Evolutionary conservation across 164 flowering plant genomes (phyloP).

Genomic region (Macadamia tetraphylla): DNA sequence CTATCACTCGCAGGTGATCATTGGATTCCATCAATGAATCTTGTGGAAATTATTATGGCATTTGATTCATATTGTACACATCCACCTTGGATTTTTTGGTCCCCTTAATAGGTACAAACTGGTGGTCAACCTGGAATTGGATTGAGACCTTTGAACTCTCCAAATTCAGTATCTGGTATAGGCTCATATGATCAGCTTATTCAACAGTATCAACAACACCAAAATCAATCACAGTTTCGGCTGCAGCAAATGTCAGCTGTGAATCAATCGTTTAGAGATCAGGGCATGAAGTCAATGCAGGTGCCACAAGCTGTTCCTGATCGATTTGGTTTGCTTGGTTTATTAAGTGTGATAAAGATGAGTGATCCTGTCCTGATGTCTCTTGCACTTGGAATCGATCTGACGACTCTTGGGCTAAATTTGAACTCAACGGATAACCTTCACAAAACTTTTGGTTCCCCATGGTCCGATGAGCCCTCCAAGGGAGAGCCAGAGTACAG

Average conservation of each 20-base stretch:
- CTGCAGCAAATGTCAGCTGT: conserved; percentile 70
- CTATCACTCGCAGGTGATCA: conserved; percentile 68
- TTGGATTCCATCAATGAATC: conserved; percentile 7
- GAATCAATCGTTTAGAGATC: conserved; percentile 74
- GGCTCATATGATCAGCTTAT: conserved; percentile 82
- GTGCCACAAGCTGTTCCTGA: conserved; percentile 61
- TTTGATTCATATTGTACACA: background rate
- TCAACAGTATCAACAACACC: conserved; percentile 86
- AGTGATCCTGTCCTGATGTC: conserved; percentile 83
- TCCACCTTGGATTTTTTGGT: background rate
- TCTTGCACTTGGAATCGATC: conserved; percentile 90
- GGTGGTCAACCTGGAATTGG: conserved; percentile 81
- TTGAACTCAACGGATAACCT: conserved; percentile 84
- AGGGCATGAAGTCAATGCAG: conserved; percentile 62
- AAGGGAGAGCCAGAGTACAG: conserved; percentile 86
- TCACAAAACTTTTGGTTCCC: conserved; percentile 87
- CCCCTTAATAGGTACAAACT: conserved; percentile 33
- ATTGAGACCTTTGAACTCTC: conserved; percentile 65
- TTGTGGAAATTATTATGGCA: background rate
- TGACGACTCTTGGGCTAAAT: conserved; percentile 86
- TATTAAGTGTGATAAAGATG: conserved; percentile 77
- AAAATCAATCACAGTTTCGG: conserved; percentile 73
- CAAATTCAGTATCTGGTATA: conserved; percentile 53
- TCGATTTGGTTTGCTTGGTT: conserved; percentile 81
- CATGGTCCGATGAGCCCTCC: conserved; percentile 93